Percentiles rank a stretch among this genome's conserved stretches.
Evolutionary conservation across 352 stramenopile species (phyloP).

Genomic region (Pythium rhizo-oryzae): DNA sequence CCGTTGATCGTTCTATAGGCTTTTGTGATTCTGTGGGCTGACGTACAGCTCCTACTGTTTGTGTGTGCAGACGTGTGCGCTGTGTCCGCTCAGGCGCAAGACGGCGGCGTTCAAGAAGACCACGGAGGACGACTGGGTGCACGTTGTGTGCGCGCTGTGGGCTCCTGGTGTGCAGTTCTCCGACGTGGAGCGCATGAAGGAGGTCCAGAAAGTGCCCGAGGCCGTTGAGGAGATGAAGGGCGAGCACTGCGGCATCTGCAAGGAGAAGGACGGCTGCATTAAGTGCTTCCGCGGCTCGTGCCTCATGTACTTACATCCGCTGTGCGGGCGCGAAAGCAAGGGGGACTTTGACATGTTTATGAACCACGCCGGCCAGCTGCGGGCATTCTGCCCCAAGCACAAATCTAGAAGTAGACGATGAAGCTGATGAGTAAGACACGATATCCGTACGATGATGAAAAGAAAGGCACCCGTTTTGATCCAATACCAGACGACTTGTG

Average conservation of each 20-base stretch:
- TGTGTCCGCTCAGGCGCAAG: conserved; percentile 72
- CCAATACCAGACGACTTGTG: no score
- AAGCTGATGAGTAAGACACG: conserved; percentile 8
- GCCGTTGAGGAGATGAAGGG: conserved; percentile 71
- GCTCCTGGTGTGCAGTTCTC: conserved; percentile 84
- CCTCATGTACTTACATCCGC: conserved; percentile 74
- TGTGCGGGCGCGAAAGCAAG: conserved; percentile 82
- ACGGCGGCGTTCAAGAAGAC: conserved; percentile 88
- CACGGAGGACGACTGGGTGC: conserved; percentile 73
- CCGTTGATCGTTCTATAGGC: neutral
- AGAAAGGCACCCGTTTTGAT: conserved; percentile 3
- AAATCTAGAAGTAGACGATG: conserved; percentile 47
- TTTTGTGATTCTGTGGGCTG: neutral
- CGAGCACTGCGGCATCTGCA: conserved; percentile 63
- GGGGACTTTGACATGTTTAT: conserved; percentile 91
- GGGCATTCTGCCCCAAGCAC: conserved; percentile 82
- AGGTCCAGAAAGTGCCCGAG: conserved; percentile 72
- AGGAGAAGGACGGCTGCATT: conserved; percentile 75
- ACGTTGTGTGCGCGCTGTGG: conserved; percentile 89
- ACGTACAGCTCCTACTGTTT: neutral
- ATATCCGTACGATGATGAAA: conserved; percentile 12
- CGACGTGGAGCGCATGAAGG: conserved; percentile 83
- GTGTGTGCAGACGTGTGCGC: conserved; percentile 58
- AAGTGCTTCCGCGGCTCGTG: conserved; percentile 82
- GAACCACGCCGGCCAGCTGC: conserved; percentile 84